Conservation (phyloP, 805 yeast species). For the Jamesozyma piceae region DNA sequence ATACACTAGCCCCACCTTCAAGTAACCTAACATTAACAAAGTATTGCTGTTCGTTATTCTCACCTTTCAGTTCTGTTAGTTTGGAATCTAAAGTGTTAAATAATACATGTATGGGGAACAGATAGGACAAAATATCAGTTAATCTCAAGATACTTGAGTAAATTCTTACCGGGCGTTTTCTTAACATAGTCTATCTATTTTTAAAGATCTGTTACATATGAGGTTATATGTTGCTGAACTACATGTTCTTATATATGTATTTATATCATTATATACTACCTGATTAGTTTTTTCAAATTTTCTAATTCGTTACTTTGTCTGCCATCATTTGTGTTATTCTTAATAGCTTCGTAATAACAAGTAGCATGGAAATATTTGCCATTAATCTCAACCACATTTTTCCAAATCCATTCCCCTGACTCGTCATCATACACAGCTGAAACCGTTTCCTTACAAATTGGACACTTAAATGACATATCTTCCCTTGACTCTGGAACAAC, state of each 20-base stretch:
- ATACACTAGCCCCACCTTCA: too few species aligned
- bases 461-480: conserved; percentile 52
- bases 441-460: conserved; percentile 59
- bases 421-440: conserved; percentile 63
- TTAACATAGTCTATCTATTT: too few species aligned
- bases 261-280: conserved; percentile 1
- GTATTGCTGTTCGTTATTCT: too few species aligned
- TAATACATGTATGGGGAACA: too few species aligned
- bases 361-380: conserved; percentile 53
- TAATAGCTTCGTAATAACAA: conserved; percentile 54
- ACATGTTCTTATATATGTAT: background rate
- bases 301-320: conserved; percentile 16
- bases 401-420: conserved; percentile 77
- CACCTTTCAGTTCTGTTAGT: too few species aligned
- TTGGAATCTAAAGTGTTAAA: too few species aligned
- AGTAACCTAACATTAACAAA: too few species aligned
- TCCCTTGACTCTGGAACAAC: conserved; percentile 56
- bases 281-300: conserved; percentile 16
- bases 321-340: conserved; percentile 13
- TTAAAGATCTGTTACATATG: too few species aligned
- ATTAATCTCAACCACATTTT: conserved; percentile 46
- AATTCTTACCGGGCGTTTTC: too few species aligned
- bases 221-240: too few species aligned
- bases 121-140: too few species aligned
- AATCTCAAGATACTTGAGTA: too few species aligned